Evolutionary conservation across 176 grass and related monocot species (phyloP).

Genomic region (Triticum monococcum): DNA sequence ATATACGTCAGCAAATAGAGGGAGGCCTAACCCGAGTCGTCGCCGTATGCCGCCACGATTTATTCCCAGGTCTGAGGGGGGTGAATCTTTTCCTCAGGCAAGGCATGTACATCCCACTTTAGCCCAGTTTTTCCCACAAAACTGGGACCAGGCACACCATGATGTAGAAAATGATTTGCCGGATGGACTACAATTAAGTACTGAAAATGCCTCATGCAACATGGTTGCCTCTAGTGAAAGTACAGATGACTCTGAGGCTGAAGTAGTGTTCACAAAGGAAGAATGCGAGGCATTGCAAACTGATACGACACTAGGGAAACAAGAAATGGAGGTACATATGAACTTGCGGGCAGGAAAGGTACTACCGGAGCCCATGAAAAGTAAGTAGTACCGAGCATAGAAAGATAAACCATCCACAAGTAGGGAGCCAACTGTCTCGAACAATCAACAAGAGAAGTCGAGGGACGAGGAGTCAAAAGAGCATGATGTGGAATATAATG

Average conservation of each 20-base stretch:
- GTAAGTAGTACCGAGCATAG: background rate
- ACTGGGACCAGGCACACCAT: background rate
- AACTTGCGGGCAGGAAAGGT: background rate
- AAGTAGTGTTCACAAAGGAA: background rate
- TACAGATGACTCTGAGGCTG: background rate
- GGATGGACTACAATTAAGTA: too few species aligned
- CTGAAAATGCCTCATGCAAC: background rate
- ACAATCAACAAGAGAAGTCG: background rate
- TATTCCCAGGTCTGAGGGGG: background rate
- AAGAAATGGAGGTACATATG: background rate
- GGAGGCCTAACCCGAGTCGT: background rate
- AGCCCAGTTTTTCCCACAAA: background rate
- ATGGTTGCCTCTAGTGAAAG: background rate
- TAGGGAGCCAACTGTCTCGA: background rate
- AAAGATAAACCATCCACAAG: background rate
- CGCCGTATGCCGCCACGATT: background rate
- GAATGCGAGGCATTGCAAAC: background rate
- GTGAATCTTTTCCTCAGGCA: background rate
- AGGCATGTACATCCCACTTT: accelerated
- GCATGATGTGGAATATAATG: background rate
- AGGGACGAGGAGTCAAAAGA: background rate
- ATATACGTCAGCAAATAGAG: too few species aligned
- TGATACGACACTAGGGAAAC: background rate
- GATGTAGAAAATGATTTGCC: too few species aligned
- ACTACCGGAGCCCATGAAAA: background rate